Conservation (phyloP, 1,284 basidiomycete genomes). For the Ganoderma lucidum region DNA sequence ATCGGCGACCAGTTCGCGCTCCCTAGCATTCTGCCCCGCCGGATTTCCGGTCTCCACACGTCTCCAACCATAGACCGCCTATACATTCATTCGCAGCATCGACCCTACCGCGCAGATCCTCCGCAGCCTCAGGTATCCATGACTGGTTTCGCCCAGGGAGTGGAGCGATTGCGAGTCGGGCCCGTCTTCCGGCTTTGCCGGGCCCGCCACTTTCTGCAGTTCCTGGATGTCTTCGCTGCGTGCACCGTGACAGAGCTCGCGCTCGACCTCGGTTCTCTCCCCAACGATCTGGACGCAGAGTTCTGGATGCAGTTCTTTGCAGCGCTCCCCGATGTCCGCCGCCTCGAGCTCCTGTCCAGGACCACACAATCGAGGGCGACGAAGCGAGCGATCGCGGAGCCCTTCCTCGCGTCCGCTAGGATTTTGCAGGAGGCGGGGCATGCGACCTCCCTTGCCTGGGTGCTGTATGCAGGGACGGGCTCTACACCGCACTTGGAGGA, state of each 20-base stretch:
- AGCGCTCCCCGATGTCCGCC: neutral
- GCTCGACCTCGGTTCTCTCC: neutral
- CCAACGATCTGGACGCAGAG: neutral
- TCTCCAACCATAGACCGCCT: neutral
- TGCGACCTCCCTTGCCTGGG: neutral
- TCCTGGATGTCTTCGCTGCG: neutral
- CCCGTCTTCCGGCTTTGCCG: neutral
- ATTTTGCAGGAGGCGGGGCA: neutral
- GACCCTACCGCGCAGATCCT: neutral
- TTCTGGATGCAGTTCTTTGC: neutral
- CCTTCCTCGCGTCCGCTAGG: neutral
- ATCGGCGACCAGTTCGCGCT: neutral
- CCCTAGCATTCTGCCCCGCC: neutral
- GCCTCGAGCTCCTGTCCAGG: neutral
- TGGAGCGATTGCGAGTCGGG: neutral
- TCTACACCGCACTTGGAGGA: neutral
- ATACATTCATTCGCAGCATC: neutral
- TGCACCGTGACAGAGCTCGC: neutral
- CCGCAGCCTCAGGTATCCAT: neutral
- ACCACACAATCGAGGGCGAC: neutral
- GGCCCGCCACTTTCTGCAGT: neutral
- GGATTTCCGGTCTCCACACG: neutral
- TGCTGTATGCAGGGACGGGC: neutral
- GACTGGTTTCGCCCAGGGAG: neutral
- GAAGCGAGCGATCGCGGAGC: neutral